Evolutionary conservation across 2,329 filamentous ascomycete genomes (phyloP).

Genomic region (Ceratocystis harringtonii): DNA sequence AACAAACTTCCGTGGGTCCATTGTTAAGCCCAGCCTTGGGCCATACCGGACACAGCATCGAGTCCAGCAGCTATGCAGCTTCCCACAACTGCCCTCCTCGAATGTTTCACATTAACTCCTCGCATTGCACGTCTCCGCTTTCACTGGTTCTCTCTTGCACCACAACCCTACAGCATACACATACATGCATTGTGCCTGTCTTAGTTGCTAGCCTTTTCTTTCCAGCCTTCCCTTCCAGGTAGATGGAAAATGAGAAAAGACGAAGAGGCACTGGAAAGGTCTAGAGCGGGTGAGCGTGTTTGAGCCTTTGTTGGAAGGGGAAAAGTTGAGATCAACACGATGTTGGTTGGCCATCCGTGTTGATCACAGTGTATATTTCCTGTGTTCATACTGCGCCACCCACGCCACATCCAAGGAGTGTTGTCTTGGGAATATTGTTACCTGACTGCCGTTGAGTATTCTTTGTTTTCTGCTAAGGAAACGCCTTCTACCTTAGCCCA

Average conservation of each 20-base stretch:
- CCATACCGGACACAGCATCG: background rate
- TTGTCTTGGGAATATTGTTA: too few relatives aligned
- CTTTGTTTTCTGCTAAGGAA: too few relatives aligned
- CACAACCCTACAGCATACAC: background rate
- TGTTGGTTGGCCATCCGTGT: background rate
- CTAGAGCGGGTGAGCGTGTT: background rate
- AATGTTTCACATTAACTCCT: background rate
- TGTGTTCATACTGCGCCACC: background rate
- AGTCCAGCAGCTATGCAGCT: background rate
- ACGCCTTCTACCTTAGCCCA: too few relatives aligned
- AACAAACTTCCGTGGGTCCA: background rate
- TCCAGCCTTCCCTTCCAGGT: background rate
- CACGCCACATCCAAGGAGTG: background rate
- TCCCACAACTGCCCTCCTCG: background rate
- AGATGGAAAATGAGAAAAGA: background rate
- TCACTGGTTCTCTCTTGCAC: background rate
- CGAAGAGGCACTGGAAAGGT: background rate
- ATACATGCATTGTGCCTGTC: background rate
- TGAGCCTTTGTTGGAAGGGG: background rate
- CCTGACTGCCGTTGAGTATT: too few relatives aligned
- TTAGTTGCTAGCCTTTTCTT: background rate
- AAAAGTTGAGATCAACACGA: background rate
- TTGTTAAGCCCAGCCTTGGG: background rate
- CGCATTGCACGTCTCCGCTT: constrained; percentile 3
- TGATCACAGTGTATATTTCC: background rate